phyloP scores from a whole-genome alignment of 768 basidiomycete genomes.

The Naematelia aurantialba region DNA sequence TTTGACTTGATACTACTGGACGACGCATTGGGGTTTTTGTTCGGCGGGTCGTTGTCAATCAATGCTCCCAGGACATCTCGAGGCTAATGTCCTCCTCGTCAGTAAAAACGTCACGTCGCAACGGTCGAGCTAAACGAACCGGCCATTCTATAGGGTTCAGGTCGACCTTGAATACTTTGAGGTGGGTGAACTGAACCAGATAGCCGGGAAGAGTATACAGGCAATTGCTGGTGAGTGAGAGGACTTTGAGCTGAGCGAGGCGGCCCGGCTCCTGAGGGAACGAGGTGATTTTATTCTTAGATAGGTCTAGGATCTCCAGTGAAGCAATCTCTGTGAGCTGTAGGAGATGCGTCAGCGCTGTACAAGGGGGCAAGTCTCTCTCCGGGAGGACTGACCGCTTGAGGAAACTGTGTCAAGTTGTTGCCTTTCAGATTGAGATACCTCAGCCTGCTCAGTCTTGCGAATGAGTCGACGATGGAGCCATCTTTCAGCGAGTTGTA shows the following conservation, averaged over 20 bases:
- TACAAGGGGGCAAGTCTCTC: not conserved
- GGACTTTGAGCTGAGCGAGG: conserved; percentile 75
- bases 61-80: conserved; percentile 43
- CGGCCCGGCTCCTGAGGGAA: conserved; percentile 77
- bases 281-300: conserved; percentile 79
- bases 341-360: not conserved
- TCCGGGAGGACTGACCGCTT: conserved; percentile 62
- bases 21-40: conserved; percentile 1
- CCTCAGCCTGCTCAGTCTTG: conserved; percentile 38
- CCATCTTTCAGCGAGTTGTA: conserved; percentile 75
- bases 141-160: conserved; percentile 96
- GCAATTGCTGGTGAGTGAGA: conserved; percentile 81
- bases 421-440: conserved; percentile 58
- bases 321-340: conserved; percentile 80
- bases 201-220: conserved; percentile 74
- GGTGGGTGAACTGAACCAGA: conserved; percentile 64
- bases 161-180: conserved; percentile 79
- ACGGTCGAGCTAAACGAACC: conserved; percentile 25
- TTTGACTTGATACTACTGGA: conserved; percentile 6
- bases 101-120: not conserved
- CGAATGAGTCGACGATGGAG: conserved; percentile 42
- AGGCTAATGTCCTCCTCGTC: conserved; percentile 26
- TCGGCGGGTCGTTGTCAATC: conserved; percentile 13
- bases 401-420: conserved; percentile 73
- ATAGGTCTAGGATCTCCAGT: conserved; percentile 90